Evolutionary conservation across 495 filamentous ascomycete species (phyloP).

Genomic region (Xylaria castorea): DNA sequence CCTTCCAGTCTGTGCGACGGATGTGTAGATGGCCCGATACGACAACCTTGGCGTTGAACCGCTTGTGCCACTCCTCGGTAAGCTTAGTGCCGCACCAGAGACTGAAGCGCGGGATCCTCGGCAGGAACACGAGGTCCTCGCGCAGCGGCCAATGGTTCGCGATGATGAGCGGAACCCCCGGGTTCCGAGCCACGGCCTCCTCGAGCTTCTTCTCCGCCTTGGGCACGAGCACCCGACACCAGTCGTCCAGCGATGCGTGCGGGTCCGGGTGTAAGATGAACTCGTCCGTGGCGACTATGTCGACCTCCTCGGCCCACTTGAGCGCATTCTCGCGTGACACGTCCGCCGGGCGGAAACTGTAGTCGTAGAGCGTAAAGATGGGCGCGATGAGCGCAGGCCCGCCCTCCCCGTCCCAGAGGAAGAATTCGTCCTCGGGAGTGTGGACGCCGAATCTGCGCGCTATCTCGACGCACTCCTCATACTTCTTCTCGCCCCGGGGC

Average conservation of each 20-base stretch:
- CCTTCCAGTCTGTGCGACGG: slow-evolving; percentile 45
- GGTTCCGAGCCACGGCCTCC: slow-evolving; percentile 22
- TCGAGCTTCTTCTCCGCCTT: slow-evolving; percentile 33
- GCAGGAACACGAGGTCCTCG: slow-evolving; percentile 44
- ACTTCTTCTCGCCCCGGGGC: slow-evolving; percentile 40
- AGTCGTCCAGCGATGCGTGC: slow-evolving; percentile 40
- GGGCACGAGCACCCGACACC: slow-evolving; percentile 35
- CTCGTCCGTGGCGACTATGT: slow-evolving; percentile 45
- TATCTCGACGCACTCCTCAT: slow-evolving; percentile 37
- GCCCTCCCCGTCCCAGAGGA: slow-evolving; percentile 40
- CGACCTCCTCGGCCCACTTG: slow-evolving; percentile 42
- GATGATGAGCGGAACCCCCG: slow-evolving; percentile 34
- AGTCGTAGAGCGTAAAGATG: slow-evolving; percentile 47
- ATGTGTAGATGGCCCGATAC: slow-evolving; percentile 44
- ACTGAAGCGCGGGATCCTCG: slow-evolving; percentile 41
- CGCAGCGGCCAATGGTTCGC: slow-evolving; percentile 47
- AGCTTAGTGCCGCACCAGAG: slow-evolving; percentile 46
- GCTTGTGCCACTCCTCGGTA: slow-evolving; percentile 41
- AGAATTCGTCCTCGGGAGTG: slow-evolving; percentile 45
- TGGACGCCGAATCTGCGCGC: slow-evolving; percentile 40
- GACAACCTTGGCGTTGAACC: slow-evolving; percentile 44
- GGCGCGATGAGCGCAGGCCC: slow-evolving; percentile 38
- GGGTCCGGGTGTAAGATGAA: slow-evolving; percentile 43
- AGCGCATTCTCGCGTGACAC: slow-evolving; percentile 38
- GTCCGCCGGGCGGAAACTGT: slow-evolving; percentile 42